Evolutionary conservation across 2,329 filamentous ascomycete species (phyloP).

Genomic region (Colletotrichum euphorbiae): DNA sequence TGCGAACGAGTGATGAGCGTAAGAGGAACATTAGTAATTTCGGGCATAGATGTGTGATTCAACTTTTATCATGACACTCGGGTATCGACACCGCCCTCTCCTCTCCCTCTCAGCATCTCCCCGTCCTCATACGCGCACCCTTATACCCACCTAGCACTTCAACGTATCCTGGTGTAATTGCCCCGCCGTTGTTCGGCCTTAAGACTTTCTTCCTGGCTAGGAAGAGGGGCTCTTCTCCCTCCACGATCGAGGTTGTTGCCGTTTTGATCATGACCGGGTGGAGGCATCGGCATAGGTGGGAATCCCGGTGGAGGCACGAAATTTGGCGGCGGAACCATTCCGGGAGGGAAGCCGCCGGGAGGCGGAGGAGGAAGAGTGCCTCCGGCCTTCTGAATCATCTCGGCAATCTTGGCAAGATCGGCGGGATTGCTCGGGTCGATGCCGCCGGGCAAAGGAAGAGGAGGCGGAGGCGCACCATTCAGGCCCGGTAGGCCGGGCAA

Average conservation of each 20-base stretch:
- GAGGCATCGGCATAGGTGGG: constrained; percentile 48
- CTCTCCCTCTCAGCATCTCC: neutral
- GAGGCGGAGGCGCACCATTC: constrained; percentile 58
- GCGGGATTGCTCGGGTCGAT: constrained; percentile 70
- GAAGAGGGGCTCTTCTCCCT: constrained; percentile 74
- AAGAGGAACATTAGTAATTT: neutral
- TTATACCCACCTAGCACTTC: neutral
- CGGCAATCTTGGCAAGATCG: constrained; percentile 70
- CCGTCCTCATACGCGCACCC: neutral
- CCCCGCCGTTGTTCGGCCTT: constrained; percentile 78
- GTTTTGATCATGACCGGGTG: constrained; percentile 46
- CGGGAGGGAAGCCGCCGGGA: constrained; percentile 56
- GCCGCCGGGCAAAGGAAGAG: constrained; percentile 60
- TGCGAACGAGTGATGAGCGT: neutral
- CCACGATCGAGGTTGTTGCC: constrained; percentile 47
- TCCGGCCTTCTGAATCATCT: constrained; percentile 74
- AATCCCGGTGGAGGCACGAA: constrained; percentile 57
- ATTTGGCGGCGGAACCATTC: constrained; percentile 59
- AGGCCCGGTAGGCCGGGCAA: constrained; percentile 62
- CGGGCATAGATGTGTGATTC: neutral
- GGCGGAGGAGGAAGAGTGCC: constrained; percentile 68
- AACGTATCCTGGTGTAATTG: constrained; percentile 64
- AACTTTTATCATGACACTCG: constrained; percentile 20
- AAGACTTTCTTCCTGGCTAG: constrained; percentile 86
- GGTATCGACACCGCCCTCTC: constrained; percentile 31